Percentiles rank a stretch among this genome's conserved stretches.
These are phyloP conservation scores for Neurospora sp. DNA, from an alignment of 495 filamentous ascomycete species.

Conservation along the genomic window DNA sequence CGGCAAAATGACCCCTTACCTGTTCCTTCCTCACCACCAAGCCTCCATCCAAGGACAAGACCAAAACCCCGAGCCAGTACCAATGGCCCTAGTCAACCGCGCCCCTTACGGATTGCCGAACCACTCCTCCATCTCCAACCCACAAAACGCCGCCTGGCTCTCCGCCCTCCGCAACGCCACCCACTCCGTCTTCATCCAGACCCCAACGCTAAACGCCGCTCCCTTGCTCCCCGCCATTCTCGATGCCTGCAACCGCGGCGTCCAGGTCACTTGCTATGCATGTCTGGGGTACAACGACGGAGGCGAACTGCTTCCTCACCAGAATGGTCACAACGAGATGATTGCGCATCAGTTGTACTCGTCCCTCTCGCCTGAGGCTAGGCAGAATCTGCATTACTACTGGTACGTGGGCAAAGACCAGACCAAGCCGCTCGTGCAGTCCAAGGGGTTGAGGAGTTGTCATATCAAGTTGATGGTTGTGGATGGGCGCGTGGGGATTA, in stretches of 20 bases:
- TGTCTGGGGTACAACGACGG: constrained; percentile 73
- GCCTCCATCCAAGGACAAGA: constrained; percentile 18
- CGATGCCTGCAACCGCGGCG: constrained; percentile 53
- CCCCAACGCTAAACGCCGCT: constrained; percentile 65
- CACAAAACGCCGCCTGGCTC: constrained; percentile 65
- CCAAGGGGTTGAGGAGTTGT: constrained; percentile 53
- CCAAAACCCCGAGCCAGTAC: constrained; percentile 44
- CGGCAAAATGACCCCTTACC: constrained; percentile 54
- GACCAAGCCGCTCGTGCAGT: constrained; percentile 50
- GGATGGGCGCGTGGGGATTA: constrained; percentile 56
- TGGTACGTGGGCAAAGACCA: constrained; percentile 72
- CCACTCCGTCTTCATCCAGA: constrained; percentile 58
- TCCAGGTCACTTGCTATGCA: constrained; percentile 57
- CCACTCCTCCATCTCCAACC: constrained; percentile 47
- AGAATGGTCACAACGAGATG: constrained; percentile 70
- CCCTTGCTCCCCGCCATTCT: constrained; percentile 52
- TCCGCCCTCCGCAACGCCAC: constrained; percentile 55
- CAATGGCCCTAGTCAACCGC: constrained; percentile 64
- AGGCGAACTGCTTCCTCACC: constrained; percentile 62
- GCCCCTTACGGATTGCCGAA: constrained; percentile 54
- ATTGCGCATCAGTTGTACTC: constrained; percentile 48
- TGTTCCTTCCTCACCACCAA: constrained; percentile 10
- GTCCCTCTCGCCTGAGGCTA: constrained; percentile 36
- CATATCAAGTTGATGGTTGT: constrained; percentile 70
- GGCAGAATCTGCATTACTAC: constrained; percentile 41